Conservation (phyloP, 257 asterid species). For the Jaltomata sinuosa region DNA sequence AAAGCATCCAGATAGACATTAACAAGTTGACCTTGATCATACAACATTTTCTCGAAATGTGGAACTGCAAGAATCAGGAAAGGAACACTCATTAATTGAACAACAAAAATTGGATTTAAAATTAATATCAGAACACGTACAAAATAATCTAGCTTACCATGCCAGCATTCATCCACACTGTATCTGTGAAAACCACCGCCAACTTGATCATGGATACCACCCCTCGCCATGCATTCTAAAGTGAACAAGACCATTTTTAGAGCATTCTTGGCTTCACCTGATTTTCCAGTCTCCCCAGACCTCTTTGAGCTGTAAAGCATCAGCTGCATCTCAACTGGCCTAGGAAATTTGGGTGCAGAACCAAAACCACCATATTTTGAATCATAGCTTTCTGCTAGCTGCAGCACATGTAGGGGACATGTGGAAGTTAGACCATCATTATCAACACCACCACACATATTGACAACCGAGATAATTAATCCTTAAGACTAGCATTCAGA, state of each 20-base stretch:
- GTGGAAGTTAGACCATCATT: neutral
- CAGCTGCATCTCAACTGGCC: slow-evolving; percentile 86
- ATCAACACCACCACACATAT: neutral
- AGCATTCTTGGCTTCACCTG: slow-evolving; percentile 57
- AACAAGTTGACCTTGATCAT: slow-evolving; percentile 93
- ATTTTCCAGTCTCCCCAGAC: slow-evolving; percentile 41
- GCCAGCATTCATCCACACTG: slow-evolving; percentile 99
- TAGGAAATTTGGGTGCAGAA: slow-evolving; percentile 94
- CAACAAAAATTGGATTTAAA: neutral
- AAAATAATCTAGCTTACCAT: slow-evolving; percentile 43
- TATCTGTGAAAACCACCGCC: slow-evolving; percentile 99
- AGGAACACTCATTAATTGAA: neutral
- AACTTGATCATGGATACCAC: slow-evolving; percentile 87
- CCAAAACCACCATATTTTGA: slow-evolving; percentile 84
- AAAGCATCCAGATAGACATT: slow-evolving; percentile 69
- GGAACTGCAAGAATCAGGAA: slow-evolving; percentile 55
- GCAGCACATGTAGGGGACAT: neutral
- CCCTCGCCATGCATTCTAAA: slow-evolving; percentile 79
- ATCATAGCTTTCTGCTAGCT: slow-evolving; percentile 76
- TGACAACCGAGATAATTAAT: neutral
- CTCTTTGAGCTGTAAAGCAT: slow-evolving; percentile 80
- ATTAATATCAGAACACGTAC: neutral
- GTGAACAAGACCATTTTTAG: slow-evolving; percentile 54
- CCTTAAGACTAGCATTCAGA: neutral
- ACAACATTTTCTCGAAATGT: slow-evolving; percentile 96